phyloP scores from a whole-genome alignment of 1,284 basidiomycete genomes.

The Cystobasidium pallidum region DNA sequence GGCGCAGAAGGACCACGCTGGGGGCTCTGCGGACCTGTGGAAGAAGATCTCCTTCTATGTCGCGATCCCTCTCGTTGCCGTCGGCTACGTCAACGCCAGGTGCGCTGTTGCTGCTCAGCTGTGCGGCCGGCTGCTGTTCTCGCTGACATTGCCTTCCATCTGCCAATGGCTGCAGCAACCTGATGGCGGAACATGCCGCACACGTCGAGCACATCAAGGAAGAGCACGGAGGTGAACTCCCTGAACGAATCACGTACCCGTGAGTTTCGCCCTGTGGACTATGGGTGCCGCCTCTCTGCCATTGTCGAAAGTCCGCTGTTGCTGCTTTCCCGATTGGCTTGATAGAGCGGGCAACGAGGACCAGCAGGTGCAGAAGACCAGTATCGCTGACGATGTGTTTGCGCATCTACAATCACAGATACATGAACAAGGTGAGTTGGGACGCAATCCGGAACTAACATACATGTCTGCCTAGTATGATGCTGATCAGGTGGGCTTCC shows the following conservation, averaged over 20 bases:
- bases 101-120: conserved; percentile 17
- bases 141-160: no score
- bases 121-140: no score
- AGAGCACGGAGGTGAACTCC: conserved; percentile 74
- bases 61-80: conserved; percentile 28
- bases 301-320: background rate
- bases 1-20: conserved; percentile 42
- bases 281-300: background rate
- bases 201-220: conserved; percentile 72
- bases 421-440: conserved; percentile 44
- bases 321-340: conserved; percentile 29
- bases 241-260: conserved; percentile 70
- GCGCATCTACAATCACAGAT: conserved; percentile 2
- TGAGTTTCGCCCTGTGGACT: conserved; percentile 52
- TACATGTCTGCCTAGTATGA: background rate
- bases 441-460: no score
- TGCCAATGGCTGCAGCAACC: conserved; percentile 39
- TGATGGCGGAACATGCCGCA: conserved; percentile 65
- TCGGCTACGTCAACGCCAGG: conserved; percentile 25
- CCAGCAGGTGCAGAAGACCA: background rate
- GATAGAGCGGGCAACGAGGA: background rate
- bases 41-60: conserved; percentile 40
- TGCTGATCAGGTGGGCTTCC: background rate
- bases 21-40: conserved; percentile 35
- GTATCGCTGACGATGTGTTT: background rate